Base-by-base conservation (phyloP, 2,329 filamentous ascomycete species). In the Paecilomyces variotii region DNA sequence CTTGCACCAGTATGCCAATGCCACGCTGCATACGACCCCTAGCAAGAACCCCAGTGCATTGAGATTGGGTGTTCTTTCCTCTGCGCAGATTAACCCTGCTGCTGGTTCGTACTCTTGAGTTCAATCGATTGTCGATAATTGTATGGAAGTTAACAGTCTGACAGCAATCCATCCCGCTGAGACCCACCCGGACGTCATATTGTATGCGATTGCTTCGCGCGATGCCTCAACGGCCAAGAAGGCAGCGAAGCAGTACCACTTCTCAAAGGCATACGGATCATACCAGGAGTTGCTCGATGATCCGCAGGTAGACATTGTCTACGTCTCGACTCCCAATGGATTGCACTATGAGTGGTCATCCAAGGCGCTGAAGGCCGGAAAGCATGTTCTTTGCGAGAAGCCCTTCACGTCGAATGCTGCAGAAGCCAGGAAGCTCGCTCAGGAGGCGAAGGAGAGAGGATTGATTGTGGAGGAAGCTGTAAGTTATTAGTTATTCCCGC, bases 361-460 rank as follows among this genome's bases (percentile, higher is more conserved):
- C 24, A 75, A 77, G 56, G 76, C 79, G 1, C 71, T 84, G 11
- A 64, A 68, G 32, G 76, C 76, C 1, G 79, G 79, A 2, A 84
- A 83, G 63, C 80, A 84, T 63, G 80, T 84, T 12, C 74, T 84
- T 0, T 70, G 82, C 5, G 82, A 84, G 64, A 83, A 84, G 68
- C 79, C 81, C 0, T 74, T 78, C 2, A 76, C 74, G 4, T 73
- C 74, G 30, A 83, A 81, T 63, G 66, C 72, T 2, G 59, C 58
- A 0, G 79, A 84, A 63, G 79, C 79, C 2, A 66, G 66, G 25
- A 61, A 65, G 0, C 71, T 84, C 24, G 79, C 82, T 63, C 65
- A 65, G n/a, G 67, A 69, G 19, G 72, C 74, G 0, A 54, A 56
- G 2, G 67, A 71, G 4, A 61, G 30, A 28, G 26, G 50, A n/a